phyloP scores from a whole-genome alignment of 2,329 filamentous ascomycete species.

The Xylaria sp. region DNA sequence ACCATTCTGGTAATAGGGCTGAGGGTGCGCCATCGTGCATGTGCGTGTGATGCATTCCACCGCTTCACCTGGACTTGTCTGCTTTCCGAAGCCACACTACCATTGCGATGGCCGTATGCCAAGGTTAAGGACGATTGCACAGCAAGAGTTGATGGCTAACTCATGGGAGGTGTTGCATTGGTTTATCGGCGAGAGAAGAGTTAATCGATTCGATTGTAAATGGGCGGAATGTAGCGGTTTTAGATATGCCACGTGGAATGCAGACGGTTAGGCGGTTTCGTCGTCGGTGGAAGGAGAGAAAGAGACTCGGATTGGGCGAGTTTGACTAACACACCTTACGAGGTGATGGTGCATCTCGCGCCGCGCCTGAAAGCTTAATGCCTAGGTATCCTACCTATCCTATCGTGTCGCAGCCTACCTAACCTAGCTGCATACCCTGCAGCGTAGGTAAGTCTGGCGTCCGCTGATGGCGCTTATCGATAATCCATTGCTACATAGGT shows the following conservation, averaged over 20 bases:
- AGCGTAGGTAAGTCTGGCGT: neutral
- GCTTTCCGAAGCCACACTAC: conserved; percentile 29
- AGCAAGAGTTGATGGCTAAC: conserved; percentile 10
- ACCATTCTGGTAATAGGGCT: conserved; percentile 45
- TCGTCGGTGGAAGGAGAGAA: neutral
- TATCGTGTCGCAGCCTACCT: neutral
- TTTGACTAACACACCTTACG: neutral
- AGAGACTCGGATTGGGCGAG: conserved; percentile 12
- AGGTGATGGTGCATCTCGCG: conserved; percentile 14
- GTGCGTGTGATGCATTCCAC: conserved; percentile 32
- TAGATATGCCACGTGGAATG: conserved; percentile 6
- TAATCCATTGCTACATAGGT: conserved; percentile 1
- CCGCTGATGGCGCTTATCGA: conserved; percentile 25
- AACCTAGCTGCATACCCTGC: neutral
- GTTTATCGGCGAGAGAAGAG: conserved; percentile 6
- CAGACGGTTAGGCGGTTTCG: conserved; percentile 4
- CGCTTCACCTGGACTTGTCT: conserved; percentile 36
- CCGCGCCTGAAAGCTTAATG: conserved; percentile 36
- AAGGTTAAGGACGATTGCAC: conserved; percentile 8
- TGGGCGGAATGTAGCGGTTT: conserved; percentile 14
- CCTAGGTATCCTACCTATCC: too few species aligned
- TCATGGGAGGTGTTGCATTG: conserved; percentile 17
- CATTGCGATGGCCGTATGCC: conserved; percentile 35
- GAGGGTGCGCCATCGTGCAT: conserved; percentile 45
- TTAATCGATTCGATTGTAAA: neutral